Percentiles rank a stretch among this genome's conserved stretches.
These are phyloP conservation scores for Cyberlindnera xishuangbannaensis DNA, from an alignment of 805 yeast species.

Conservation along the genomic window DNA sequence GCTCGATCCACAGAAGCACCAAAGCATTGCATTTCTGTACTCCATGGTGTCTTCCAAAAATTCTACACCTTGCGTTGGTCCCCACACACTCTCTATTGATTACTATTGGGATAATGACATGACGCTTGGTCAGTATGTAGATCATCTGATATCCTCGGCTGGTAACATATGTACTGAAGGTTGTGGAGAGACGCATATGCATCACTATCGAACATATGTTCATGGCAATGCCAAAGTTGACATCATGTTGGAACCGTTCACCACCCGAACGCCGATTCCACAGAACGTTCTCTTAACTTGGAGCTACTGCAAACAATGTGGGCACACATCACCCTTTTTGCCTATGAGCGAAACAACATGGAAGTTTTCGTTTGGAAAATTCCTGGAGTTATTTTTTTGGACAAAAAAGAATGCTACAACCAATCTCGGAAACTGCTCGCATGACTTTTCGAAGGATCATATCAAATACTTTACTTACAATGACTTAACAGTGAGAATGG, in stretches of 20 bases:
- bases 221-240: conserved; percentile 84
- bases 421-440: conserved; percentile 64
- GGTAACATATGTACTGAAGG: conserved; percentile 68
- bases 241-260: conserved; percentile 59
- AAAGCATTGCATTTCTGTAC: conserved; percentile 69
- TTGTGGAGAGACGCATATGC: conserved; percentile 63
- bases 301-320: conserved; percentile 85
- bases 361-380: conserved; percentile 91
- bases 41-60: conserved; percentile 79
- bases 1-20: conserved; percentile 69
- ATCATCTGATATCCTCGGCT: conserved; percentile 68
- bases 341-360: conserved; percentile 85
- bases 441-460: conserved; percentile 78
- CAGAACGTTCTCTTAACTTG: conserved; percentile 71
- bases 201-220: conserved; percentile 82
- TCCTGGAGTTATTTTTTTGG: conserved; percentile 82
- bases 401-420: conserved; percentile 47
- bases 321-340: conserved; percentile 64
- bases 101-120: conserved; percentile 89
- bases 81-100: conserved; percentile 76
- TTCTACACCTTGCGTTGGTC: conserved; percentile 91
- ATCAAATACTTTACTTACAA: conserved; percentile 79
- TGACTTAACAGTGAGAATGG: conserved; percentile 73
- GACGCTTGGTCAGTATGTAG: conserved; percentile 84
- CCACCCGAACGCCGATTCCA: conserved; percentile 49